phyloP scores from a whole-genome alignment of 495 filamentous ascomycete genomes.

The Penicillium paxilli region DNA sequence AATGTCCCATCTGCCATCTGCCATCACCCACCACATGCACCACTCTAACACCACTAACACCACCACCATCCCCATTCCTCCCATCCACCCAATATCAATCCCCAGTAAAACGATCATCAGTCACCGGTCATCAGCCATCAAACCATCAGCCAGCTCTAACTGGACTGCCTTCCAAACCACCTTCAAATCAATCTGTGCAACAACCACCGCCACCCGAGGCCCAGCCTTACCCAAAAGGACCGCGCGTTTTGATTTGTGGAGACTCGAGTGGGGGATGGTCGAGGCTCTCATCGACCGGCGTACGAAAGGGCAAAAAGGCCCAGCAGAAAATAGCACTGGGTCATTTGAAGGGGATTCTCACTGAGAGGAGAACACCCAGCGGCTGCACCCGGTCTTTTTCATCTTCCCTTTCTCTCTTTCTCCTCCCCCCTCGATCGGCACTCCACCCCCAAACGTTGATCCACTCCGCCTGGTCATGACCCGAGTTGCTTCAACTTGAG shows the following conservation, averaged over 20 bases:
- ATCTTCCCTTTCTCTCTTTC: slow-evolving; percentile 10
- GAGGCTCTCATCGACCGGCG: slow-evolving; percentile 35
- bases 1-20: background rate
- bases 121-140: background rate
- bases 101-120: too few relatives aligned
- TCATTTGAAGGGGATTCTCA: background rate
- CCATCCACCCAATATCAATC: too few relatives aligned
- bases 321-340: background rate
- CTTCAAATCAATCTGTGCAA: background rate
- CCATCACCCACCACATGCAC: background rate
- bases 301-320: slow-evolving; percentile 3
- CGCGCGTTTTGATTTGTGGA: slow-evolving; percentile 22
- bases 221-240: background rate
- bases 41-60: too few relatives aligned
- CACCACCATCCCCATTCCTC: too few relatives aligned
- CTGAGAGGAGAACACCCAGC: slow-evolving; percentile 1
- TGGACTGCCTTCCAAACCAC: background rate
- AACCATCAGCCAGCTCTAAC: background rate
- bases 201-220: background rate
- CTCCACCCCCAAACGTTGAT: slow-evolving; percentile 16
- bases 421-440: slow-evolving; percentile 13
- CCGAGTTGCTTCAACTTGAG: slow-evolving; percentile 1
- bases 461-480: slow-evolving; percentile 20
- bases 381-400: slow-evolving; percentile 23
- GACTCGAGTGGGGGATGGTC: slow-evolving; percentile 16